Conservation (phyloP, 2,329 filamentous ascomycete species). For the Ascocoryne sarcoides region DNA sequence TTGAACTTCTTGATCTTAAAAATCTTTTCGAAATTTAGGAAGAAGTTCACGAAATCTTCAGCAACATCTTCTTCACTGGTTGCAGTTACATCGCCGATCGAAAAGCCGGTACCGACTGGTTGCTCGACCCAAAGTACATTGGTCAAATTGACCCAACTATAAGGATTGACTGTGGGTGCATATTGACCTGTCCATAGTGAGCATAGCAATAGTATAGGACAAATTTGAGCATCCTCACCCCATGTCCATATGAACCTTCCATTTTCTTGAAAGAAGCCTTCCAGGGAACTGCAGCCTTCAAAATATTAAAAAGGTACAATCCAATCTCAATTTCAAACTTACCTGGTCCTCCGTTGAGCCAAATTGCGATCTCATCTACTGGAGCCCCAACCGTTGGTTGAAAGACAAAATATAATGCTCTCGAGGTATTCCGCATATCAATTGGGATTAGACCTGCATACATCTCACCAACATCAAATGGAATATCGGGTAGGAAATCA, state of each 20-base stretch:
- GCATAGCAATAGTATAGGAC: too few relatives aligned
- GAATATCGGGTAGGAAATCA: constrained; percentile 16
- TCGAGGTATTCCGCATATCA: constrained; percentile 33
- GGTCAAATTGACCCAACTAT: constrained; percentile 31
- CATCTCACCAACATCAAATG: constrained; percentile 20
- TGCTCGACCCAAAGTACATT: constrained; percentile 40
- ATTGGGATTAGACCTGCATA: constrained; percentile 40
- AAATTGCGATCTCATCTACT: constrained; percentile 39
- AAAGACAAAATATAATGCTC: constrained; percentile 42
- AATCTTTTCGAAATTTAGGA: constrained; percentile 44
- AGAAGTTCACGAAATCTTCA: constrained; percentile 40
- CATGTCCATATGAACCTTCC: constrained; percentile 28
- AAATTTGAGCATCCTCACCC: too few relatives aligned
- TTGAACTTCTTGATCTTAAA: constrained; percentile 45
- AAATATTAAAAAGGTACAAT: constrained; percentile 34
- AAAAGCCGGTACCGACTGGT: constrained; percentile 31
- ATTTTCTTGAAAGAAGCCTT: constrained; percentile 31
- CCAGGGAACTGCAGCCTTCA: constrained; percentile 35
- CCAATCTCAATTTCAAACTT: background rate
- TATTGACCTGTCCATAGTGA: too few relatives aligned
- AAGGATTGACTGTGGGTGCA: constrained; percentile 11
- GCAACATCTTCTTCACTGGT: constrained; percentile 38
- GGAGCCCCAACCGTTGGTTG: constrained; percentile 39
- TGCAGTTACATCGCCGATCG: constrained; percentile 16
- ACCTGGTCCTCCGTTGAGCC: constrained; percentile 42